Evolutionary conservation across 768 basidiomycete species (phyloP).

Genomic region (Cyclocybe cylindracea): DNA sequence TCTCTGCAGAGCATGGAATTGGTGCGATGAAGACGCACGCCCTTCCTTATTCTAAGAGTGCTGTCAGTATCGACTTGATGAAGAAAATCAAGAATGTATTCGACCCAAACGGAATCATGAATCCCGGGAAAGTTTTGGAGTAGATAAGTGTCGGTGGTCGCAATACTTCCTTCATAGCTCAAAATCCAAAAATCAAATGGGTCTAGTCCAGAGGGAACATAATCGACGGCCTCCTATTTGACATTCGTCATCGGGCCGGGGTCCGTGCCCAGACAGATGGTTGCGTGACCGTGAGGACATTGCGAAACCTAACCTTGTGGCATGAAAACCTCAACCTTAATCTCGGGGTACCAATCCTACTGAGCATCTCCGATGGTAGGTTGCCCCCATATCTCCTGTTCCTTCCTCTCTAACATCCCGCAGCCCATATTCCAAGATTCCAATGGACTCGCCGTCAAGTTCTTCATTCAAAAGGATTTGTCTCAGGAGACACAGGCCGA

Average conservation of each 20-base stretch:
- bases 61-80: constrained; percentile 85
- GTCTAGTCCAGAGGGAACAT: too few species aligned
- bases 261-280: too few species aligned
- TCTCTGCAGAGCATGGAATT: constrained; percentile 97
- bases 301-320: constrained; percentile 34
- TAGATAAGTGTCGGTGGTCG: constrained; percentile 14
- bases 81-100: constrained; percentile 85
- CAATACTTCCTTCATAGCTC: neutral
- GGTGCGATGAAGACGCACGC: constrained; percentile 95
- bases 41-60: constrained; percentile 83
- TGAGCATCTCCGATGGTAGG: constrained; percentile 16
- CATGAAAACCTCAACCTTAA: constrained; percentile 51
- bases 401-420: neutral
- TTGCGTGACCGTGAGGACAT: too few species aligned
- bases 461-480: constrained; percentile 83
- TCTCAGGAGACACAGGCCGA: constrained; percentile 68
- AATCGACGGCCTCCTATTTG: too few species aligned
- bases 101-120: constrained; percentile 91
- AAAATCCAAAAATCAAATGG: constrained; percentile 3
- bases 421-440: constrained; percentile 75
- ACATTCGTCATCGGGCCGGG: too few species aligned
- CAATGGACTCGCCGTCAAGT: constrained; percentile 72
- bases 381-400: neutral
- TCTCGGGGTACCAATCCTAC: constrained; percentile 36
- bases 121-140: constrained; percentile 81